These are phyloP conservation scores for Guyanaporus albipodus DNA, from an alignment of 768 basidiomycete species.

Conservation along the genomic window DNA sequence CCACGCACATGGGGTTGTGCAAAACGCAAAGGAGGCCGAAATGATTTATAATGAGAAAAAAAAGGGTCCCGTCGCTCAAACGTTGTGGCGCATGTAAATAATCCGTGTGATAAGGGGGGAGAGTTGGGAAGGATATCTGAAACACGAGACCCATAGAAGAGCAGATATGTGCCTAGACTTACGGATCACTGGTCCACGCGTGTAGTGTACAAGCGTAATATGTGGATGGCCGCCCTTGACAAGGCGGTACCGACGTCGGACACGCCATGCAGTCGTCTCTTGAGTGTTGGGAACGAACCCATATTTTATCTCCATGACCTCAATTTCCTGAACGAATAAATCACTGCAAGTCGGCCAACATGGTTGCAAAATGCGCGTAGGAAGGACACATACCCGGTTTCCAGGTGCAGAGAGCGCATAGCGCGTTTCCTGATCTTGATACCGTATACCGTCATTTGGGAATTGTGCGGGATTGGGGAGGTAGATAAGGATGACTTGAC, in stretches of 20 bases:
- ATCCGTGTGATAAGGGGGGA: constrained; percentile 10
- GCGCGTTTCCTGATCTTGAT: constrained; percentile 67
- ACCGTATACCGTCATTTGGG: constrained; percentile 75
- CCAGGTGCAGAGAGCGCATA: constrained; percentile 46
- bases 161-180: constrained; percentile 30
- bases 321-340: constrained; percentile 55
- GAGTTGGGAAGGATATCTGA: constrained; percentile 14
- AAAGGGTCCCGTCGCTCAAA: background rate
- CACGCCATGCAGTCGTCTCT: constrained; percentile 62
- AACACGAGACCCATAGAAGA: constrained; percentile 11
- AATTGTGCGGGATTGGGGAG: constrained; percentile 55
- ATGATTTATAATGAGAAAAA: background rate
- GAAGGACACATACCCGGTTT: constrained; percentile 46
- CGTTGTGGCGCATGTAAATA: background rate
- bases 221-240: constrained; percentile 68
- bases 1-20: background rate
- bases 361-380: background rate
- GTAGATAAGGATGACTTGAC: constrained; percentile 63
- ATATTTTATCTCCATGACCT: constrained; percentile 67
- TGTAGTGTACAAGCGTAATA: constrained; percentile 75
- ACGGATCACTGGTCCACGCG: constrained; percentile 61
- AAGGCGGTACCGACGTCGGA: constrained; percentile 69
- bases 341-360: background rate
- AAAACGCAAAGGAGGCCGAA: background rate
- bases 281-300: constrained; percentile 69